phyloP scores from a whole-genome alignment of 345 rosid genomes.

The Mangifera indica region DNA sequence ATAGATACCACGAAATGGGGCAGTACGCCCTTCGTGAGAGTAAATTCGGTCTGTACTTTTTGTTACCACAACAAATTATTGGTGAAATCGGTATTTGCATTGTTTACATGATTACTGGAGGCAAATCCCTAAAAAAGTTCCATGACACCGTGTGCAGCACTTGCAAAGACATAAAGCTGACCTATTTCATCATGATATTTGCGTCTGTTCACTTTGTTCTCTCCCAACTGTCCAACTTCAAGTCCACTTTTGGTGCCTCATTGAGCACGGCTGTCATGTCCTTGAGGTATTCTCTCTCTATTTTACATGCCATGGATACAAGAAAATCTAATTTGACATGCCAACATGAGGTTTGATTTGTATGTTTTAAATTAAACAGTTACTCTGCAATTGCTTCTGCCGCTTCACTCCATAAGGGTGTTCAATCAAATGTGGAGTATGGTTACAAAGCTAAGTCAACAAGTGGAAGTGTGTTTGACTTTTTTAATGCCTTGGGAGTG shows the following conservation, averaged over 20 bases:
- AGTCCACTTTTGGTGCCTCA: slow-evolving; percentile 44
- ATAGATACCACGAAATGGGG: slow-evolving; percentile 22
- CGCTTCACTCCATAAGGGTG: slow-evolving; percentile 57
- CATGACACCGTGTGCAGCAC: slow-evolving; percentile 14
- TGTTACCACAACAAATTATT: slow-evolving; percentile 72
- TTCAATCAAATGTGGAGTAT: slow-evolving; percentile 48
- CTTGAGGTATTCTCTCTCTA: slow-evolving; percentile 39
- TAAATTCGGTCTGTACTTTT: slow-evolving; percentile 75
- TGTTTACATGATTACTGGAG: slow-evolving; percentile 6
- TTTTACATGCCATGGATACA: not conserved
- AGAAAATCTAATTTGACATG: not conserved
- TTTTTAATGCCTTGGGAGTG: slow-evolving; percentile 58
- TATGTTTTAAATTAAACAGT: slow-evolving; percentile 32
- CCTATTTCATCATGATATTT: slow-evolving; percentile 76
- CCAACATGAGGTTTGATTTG: not conserved
- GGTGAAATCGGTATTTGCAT: slow-evolving; percentile 67
- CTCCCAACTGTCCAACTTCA: too few species aligned
- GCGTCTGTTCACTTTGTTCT: too few species aligned
- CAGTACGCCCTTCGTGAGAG: slow-evolving; percentile 72
- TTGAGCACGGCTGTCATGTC: slow-evolving; percentile 84
- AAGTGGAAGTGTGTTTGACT: slow-evolving; percentile 50
- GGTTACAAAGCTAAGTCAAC: slow-evolving; percentile 38
- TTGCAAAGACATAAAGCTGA: slow-evolving; percentile 42
- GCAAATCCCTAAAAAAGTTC: too few species aligned
- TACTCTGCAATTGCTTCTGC: slow-evolving; percentile 80